Conservation (phyloP, 2,329 filamentous ascomycete species). For the Aspergillus amoenus region DNA sequence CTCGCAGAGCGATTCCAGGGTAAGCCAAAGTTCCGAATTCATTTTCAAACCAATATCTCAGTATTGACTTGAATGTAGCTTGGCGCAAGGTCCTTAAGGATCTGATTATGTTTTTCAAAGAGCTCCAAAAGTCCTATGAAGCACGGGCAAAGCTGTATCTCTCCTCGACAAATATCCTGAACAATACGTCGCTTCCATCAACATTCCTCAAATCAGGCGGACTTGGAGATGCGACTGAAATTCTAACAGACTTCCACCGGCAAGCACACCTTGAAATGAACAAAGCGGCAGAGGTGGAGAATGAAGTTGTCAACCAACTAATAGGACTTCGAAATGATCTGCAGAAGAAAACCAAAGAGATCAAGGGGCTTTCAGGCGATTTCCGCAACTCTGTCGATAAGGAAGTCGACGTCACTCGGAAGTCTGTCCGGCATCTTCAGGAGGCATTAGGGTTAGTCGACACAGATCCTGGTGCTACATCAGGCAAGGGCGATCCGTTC, state of each 20-base stretch:
- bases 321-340: slow-evolving; percentile 84
- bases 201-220: slow-evolving; percentile 78
- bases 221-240: slow-evolving; percentile 80
- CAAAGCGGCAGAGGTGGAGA: slow-evolving; percentile 87
- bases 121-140: slow-evolving; percentile 88
- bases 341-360: slow-evolving; percentile 96
- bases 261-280: slow-evolving; percentile 75
- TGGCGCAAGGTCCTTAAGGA: slow-evolving; percentile 97
- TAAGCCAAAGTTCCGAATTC: slow-evolving; percentile 42
- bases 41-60: slow-evolving; percentile 11
- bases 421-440: slow-evolving; percentile 75
- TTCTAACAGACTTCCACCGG: slow-evolving; percentile 80
- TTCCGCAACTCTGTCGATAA: slow-evolving; percentile 97
- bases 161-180: slow-evolving; percentile 80
- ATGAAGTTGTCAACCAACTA: slow-evolving; percentile 84
- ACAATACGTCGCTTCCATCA: slow-evolving; percentile 72
- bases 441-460: slow-evolving; percentile 79
- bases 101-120: slow-evolving; percentile 88
- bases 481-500: slow-evolving; percentile 89
- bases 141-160: slow-evolving; percentile 75
- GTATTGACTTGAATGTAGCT: slow-evolving; percentile 49
- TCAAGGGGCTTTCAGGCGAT: slow-evolving; percentile 87
- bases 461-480: slow-evolving; percentile 69
- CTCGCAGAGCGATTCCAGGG: slow-evolving; percentile 87
- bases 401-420: slow-evolving; percentile 83